phyloP scores from a whole-genome alignment of 352 stramenopile species.

The Globisporangium recalcitrans region DNA sequence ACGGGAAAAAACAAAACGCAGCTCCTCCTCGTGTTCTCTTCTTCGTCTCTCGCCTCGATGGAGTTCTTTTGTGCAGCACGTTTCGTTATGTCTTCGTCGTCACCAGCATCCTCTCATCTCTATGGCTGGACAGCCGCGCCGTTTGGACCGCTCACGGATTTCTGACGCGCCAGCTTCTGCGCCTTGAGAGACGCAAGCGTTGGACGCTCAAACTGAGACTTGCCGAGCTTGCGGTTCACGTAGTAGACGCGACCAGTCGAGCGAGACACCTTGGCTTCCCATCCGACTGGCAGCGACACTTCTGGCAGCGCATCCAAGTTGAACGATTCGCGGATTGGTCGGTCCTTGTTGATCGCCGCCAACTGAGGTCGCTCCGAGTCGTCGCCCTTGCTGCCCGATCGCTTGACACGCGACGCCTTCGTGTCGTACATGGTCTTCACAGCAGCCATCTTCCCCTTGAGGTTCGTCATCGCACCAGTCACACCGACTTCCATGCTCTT shows the following conservation, averaged over 20 bases:
- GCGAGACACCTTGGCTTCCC: constrained; percentile 84
- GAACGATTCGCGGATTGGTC: constrained; percentile 75
- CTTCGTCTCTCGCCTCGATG: neutral
- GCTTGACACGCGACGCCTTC: constrained; percentile 38
- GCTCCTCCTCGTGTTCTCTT: neutral
- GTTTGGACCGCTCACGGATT: constrained; percentile 22
- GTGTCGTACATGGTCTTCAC: constrained; percentile 75
- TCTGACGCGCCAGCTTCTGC: constrained; percentile 73
- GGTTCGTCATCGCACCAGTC: constrained; percentile 66
- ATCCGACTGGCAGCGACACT: constrained; percentile 73
- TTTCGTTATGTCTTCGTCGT: neutral
- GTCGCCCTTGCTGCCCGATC: constrained; percentile 54
- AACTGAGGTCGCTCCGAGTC: constrained; percentile 26
- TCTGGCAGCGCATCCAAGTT: constrained; percentile 80
- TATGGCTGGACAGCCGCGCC: constrained; percentile 18
- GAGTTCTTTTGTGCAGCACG: neutral
- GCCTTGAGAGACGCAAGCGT: constrained; percentile 84
- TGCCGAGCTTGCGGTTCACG: constrained; percentile 83
- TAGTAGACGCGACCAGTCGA: constrained; percentile 86
- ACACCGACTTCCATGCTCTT: constrained; percentile 70
- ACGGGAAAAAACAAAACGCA: constrained; percentile 2
- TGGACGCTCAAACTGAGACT: constrained; percentile 82
- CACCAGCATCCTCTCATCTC: constrained; percentile 1
- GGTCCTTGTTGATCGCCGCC: constrained; percentile 34
- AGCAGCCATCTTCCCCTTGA: constrained; percentile 78